Conservation (phyloP, 306 rosid genomes). For the Acacia confusa region DNA sequence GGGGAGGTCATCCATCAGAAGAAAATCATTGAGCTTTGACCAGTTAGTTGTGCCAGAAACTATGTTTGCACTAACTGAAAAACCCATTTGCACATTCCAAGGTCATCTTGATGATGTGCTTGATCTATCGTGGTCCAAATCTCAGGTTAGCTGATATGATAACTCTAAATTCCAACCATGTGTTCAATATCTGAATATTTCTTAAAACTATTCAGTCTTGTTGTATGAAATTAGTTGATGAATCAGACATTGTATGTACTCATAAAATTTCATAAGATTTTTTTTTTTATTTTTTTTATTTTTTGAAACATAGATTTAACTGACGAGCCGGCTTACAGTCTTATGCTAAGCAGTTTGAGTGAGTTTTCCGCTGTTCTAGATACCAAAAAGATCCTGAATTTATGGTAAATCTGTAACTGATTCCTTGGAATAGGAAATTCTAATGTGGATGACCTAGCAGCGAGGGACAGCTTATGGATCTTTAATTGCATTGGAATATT, state of each 20-base stretch:
- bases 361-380: slow-evolving; percentile 6
- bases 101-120: slow-evolving; percentile 91
- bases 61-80: slow-evolving; percentile 80
- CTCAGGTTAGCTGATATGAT: slow-evolving; percentile 72
- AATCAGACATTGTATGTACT: background rate
- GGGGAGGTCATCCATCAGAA: slow-evolving; percentile 76
- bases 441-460: slow-evolving; percentile 23
- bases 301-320: background rate
- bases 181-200: slow-evolving; percentile 7
- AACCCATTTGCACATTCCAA: slow-evolving; percentile 79
- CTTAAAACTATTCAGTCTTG: slow-evolving; percentile 22
- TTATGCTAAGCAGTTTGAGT: slow-evolving; percentile 1
- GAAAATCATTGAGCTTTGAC: slow-evolving; percentile 83
- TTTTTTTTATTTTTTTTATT: background rate
- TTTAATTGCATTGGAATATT: slow-evolving; percentile 13
- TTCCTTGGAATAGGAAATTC: slow-evolving; percentile 11
- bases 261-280: background rate
- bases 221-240: slow-evolving; percentile 7
- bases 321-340: background rate
- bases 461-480: slow-evolving; percentile 11
- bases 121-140: slow-evolving; percentile 98
- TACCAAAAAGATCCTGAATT: background rate
- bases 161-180: slow-evolving; percentile 2
- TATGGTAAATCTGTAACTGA: background rate
- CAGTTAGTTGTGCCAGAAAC: slow-evolving; percentile 69